Percentiles rank a stretch among this genome's conserved stretches.
Evolutionary conservation across 1,139 yeast species (phyloP).

Genomic region (Magnusiomyces magnusii): DNA sequence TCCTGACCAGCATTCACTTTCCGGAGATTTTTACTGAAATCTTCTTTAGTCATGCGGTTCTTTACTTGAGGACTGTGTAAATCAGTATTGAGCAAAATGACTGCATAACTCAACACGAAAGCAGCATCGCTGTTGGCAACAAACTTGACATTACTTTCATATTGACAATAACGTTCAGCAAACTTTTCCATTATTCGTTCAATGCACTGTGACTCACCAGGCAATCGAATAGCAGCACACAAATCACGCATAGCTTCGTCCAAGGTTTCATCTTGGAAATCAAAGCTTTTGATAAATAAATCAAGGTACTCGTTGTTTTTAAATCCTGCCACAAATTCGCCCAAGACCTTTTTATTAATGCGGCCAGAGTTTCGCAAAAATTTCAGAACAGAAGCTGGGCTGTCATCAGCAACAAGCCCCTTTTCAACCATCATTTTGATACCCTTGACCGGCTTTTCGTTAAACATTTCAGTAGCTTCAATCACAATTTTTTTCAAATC

Average conservation of each 20-base stretch:
- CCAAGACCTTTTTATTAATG: constrained; percentile 77
- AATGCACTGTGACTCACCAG: constrained; percentile 96
- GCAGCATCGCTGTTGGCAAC: constrained; percentile 66
- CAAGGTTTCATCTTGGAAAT: constrained; percentile 69
- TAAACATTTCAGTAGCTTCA: constrained; percentile 64
- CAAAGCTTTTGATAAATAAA: constrained; percentile 62
- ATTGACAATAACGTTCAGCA: constrained; percentile 62
- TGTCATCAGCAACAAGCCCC: constrained; percentile 55
- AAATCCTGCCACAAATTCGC: constrained; percentile 79
- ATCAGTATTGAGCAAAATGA: constrained; percentile 88
- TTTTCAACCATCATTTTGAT: constrained; percentile 51
- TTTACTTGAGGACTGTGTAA: constrained; percentile 69
- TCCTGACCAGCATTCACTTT: constrained; percentile 68
- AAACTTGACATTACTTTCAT: constrained; percentile 11
- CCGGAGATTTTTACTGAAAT: constrained; percentile 69
- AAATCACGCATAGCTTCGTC: constrained; percentile 88
- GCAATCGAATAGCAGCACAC: constrained; percentile 78
- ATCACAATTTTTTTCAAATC: constrained; percentile 64
- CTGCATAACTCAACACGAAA: constrained; percentile 85
- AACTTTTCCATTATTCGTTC: constrained; percentile 85
- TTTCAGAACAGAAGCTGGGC: constrained; percentile 56
- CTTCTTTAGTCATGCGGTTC: constrained; percentile 80
- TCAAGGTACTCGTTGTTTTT: constrained; percentile 52
- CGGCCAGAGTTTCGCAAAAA: constrained; percentile 74
- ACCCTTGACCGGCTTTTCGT: constrained; percentile 72